Evolutionary conservation across 2,329 filamentous ascomycete genomes (phyloP).

Genomic region (Claviceps humidiphila): DNA sequence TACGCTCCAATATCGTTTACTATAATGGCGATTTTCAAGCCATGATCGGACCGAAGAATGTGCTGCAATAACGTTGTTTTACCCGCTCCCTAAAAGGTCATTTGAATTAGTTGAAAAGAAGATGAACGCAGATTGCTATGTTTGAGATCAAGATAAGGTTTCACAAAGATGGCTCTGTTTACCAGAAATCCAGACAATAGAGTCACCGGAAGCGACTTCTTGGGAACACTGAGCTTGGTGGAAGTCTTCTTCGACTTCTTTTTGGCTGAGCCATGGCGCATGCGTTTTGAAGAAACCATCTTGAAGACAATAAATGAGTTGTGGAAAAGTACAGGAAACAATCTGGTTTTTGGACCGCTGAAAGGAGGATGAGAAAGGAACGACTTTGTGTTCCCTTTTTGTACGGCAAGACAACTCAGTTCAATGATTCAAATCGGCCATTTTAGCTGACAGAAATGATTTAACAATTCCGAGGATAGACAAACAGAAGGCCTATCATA

Average conservation of each 20-base stretch:
- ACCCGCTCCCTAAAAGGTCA: constrained; percentile 41
- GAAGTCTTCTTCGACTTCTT: constrained; percentile 4
- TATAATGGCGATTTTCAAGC: constrained; percentile 55
- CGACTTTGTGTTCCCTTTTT: too few species aligned
- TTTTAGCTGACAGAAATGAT: background rate
- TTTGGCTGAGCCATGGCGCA: background rate
- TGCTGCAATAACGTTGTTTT: constrained; percentile 60
- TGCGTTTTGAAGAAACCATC: constrained; percentile 1
- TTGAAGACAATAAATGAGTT: background rate
- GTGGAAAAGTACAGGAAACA: too few species aligned
- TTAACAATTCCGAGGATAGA: background rate
- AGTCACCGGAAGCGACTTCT: constrained; percentile 20
- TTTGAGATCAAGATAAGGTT: too few species aligned
- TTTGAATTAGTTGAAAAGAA: too few species aligned
- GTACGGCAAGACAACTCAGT: background rate
- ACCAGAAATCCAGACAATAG: constrained; percentile 23
- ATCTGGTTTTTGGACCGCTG: too few species aligned
- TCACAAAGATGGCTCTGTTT: background rate
- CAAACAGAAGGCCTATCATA: background rate
- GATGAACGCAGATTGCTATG: too few species aligned
- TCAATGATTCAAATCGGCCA: background rate
- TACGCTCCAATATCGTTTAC: constrained; percentile 59
- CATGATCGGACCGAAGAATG: constrained; percentile 53
- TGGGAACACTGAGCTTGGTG: constrained; percentile 1
- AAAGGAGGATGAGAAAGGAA: too few species aligned